Conservation (phyloP, 352 stramenopile genomes). For the Phytophthora pistaciae region DNA sequence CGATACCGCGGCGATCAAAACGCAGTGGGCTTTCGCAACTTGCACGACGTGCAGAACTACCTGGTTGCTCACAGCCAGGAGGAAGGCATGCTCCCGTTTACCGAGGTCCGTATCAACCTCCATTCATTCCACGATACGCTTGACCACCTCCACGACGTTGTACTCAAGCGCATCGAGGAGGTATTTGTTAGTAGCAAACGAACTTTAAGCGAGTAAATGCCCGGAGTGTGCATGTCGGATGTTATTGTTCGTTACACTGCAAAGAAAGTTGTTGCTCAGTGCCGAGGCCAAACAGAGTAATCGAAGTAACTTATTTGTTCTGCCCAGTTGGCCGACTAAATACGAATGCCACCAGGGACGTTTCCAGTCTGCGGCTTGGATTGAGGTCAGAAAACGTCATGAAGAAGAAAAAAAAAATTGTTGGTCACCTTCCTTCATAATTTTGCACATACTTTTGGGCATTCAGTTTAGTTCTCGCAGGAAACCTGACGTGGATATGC, state of each 20-base stretch:
- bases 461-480: not conserved
- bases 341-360: too few species aligned
- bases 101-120: constrained; percentile 81
- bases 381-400: too few species aligned
- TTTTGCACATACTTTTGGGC: not conserved
- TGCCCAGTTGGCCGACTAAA: constrained; percentile 54
- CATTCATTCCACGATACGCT: constrained; percentile 90
- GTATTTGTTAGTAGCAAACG: constrained; percentile 51
- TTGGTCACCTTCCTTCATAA: not conserved
- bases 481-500: not conserved
- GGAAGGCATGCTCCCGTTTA: constrained; percentile 67
- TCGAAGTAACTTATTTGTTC: not conserved
- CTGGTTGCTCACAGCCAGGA: constrained; percentile 60
- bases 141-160: constrained; percentile 86
- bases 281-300: not conserved
- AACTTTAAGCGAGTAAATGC: constrained; percentile 2
- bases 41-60: constrained; percentile 85
- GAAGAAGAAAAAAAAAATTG: not conserved
- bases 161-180: constrained; percentile 86
- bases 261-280: too few species aligned
- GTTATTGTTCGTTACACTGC: not conserved
- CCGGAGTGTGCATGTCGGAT: not conserved
- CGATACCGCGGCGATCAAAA: constrained; percentile 73
- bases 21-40: constrained; percentile 70
- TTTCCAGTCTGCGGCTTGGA: too few species aligned